A percentile compares a stretch with the other conserved stretches of the same genome.
phyloP scores from a whole-genome alignment of 495 filamentous ascomycete genomes.

The Cudoniella acicularis region DNA sequence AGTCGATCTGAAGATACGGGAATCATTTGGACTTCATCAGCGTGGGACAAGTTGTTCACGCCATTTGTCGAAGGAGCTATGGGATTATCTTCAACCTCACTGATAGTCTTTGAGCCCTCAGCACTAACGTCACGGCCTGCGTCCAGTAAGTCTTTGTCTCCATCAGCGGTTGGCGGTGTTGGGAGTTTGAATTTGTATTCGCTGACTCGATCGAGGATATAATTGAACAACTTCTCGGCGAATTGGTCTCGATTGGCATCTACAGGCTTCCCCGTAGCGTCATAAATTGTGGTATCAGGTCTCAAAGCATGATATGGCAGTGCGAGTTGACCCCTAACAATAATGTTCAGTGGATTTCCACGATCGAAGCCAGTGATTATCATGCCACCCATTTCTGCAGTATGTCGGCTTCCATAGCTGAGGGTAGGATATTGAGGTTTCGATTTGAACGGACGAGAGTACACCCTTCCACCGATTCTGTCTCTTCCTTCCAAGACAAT shows the following conservation, averaged over 20 bases:
- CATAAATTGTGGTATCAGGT: constrained; percentile 86
- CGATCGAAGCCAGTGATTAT: constrained; percentile 96
- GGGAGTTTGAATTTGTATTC: constrained; percentile 76
- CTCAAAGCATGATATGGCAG: constrained; percentile 79
- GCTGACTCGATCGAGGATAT: constrained; percentile 86
- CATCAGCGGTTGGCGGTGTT: constrained; percentile 69
- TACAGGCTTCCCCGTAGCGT: constrained; percentile 77
- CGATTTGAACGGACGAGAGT: constrained; percentile 74
- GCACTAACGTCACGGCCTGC: constrained; percentile 71
- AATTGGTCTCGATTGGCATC: constrained; percentile 74
- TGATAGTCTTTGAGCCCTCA: constrained; percentile 67
- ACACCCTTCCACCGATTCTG: constrained; percentile 89
- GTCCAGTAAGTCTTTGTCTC: constrained; percentile 80
- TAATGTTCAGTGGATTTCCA: constrained; percentile 87
- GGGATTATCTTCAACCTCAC: constrained; percentile 59
- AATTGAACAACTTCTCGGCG: constrained; percentile 88
- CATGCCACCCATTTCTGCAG: constrained; percentile 93
- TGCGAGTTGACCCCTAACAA: constrained; percentile 87
- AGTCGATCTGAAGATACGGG: constrained; percentile 56
- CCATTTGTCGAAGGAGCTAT: constrained; percentile 25
- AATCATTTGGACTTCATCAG: constrained; percentile 38
- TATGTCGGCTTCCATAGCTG: constrained; percentile 55
- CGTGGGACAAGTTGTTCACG: constrained; percentile 31
- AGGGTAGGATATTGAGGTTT: constrained; percentile 41
- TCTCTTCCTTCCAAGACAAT: constrained; percentile 83